phyloP scores from a whole-genome alignment of 2,329 filamentous ascomycete genomes.

The Trichoderma brevicompactum region DNA sequence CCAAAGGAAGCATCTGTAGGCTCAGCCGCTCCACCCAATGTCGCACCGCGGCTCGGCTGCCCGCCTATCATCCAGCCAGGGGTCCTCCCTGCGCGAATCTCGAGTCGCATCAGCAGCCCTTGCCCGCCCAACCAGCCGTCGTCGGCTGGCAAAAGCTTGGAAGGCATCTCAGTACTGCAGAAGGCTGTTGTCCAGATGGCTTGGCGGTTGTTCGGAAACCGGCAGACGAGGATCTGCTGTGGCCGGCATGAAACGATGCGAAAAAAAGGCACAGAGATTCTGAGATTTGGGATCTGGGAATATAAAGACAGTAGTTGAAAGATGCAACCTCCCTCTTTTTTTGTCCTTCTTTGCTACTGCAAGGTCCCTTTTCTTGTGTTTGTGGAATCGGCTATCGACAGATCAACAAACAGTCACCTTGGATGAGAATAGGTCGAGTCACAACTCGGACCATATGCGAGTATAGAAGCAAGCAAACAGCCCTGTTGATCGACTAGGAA shows the following conservation, averaged over 20 bases:
- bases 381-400: constrained; percentile 18
- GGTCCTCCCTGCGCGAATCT: constrained; percentile 2
- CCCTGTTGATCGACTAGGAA: constrained; percentile 1
- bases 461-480: constrained; percentile 13
- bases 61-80: constrained; percentile 23
- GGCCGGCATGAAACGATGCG: not conserved
- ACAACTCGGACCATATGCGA: constrained; percentile 6
- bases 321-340: not conserved
- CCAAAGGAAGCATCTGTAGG: constrained; percentile 6
- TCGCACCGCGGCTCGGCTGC: constrained; percentile 24
- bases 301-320: not conserved
- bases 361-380: constrained; percentile 21
- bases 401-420: constrained; percentile 17
- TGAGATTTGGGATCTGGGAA: not conserved
- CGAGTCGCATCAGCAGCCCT: constrained; percentile 17
- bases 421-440: not conserved
- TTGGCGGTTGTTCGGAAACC: constrained; percentile 6
- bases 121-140: constrained; percentile 16
- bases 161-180: not conserved
- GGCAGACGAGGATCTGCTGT: not conserved
- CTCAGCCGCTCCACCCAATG: constrained; percentile 19
- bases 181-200: not conserved
- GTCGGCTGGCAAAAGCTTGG: not conserved
- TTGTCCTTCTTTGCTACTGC: constrained; percentile 9
- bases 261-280: not conserved